A percentile compares a stretch with the other conserved stretches of the same genome.
Evolutionary conservation across 2,329 filamentous ascomycete genomes (phyloP).

Genomic region (Aspergillus pseudoviridinutans): DNA sequence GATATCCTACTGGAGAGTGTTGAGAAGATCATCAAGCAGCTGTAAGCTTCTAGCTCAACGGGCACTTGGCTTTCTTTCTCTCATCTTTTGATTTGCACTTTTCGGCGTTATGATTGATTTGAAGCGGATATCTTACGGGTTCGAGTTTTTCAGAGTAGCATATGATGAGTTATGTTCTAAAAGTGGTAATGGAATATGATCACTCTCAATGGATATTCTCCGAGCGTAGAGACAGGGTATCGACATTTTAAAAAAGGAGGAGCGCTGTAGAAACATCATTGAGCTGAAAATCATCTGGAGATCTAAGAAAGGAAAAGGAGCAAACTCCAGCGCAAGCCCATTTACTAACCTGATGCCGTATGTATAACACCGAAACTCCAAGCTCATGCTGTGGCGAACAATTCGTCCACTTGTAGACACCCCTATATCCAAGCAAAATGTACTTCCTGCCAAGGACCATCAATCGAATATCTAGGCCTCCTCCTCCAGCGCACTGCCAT

Average conservation of each 20-base stretch:
- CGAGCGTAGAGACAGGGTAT: neutral
- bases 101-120: slow-evolving; percentile 13
- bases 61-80: slow-evolving; percentile 2
- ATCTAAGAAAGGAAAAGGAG: neutral
- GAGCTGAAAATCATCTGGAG: neutral
- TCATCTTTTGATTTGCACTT: slow-evolving; percentile 6
- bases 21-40: slow-evolving; percentile 64
- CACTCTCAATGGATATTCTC: neutral
- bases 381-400: neutral
- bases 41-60: slow-evolving; percentile 20
- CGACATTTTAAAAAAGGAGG: too few species aligned
- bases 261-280: neutral
- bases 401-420: neutral
- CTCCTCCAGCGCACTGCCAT: slow-evolving; percentile 46
- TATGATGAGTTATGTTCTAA: slow-evolving; percentile 7
- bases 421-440: neutral
- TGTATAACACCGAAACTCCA: neutral
- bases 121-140: slow-evolving; percentile 6
- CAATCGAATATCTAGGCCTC: slow-evolving; percentile 23
- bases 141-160: slow-evolving; percentile 14
- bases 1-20: slow-evolving; percentile 76
- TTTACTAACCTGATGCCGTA: neutral
- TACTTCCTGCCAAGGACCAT: neutral
- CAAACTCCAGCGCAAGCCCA: neutral
- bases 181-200: neutral